phyloP scores from a whole-genome alignment of 2,329 filamentous ascomycete species.

The Blastomyces emzantsi region DNA sequence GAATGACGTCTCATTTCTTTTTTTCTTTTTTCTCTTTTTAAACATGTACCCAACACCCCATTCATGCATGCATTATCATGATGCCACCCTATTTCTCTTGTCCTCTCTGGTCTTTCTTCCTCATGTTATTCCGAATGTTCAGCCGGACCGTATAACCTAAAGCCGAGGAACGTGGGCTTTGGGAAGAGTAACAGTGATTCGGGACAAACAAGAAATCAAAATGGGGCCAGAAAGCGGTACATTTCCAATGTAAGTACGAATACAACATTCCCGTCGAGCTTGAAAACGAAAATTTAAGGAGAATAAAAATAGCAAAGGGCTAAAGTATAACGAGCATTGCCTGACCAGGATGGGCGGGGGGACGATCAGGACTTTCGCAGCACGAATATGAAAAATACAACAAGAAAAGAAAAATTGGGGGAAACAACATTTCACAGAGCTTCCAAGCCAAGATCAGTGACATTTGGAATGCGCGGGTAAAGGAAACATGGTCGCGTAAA shows the following conservation, averaged over 20 bases:
- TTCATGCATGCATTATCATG: neutral
- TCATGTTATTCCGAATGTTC: neutral
- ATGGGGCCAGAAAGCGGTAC: neutral
- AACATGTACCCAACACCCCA: neutral
- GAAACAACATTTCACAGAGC: neutral
- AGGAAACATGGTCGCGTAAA: neutral
- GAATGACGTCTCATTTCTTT: neutral
- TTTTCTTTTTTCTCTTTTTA: neutral
- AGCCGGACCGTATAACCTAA: neutral
- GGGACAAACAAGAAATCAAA: neutral
- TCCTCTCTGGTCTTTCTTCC: neutral
- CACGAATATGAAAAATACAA: neutral
- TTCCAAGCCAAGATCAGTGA: slow-evolving; percentile 1
- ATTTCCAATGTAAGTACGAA: neutral
- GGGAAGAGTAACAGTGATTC: neutral
- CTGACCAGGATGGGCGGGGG: neutral
- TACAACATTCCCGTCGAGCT: neutral
- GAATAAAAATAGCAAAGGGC: neutral
- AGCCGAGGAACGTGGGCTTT: neutral
- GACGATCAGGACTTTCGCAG: neutral
- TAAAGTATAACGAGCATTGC: neutral
- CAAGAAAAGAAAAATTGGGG: neutral
- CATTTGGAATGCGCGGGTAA: neutral
- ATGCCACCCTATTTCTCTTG: neutral
- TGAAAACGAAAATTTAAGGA: neutral